Conservation (phyloP, 2,329 filamentous ascomycete genomes). For the Colletotrichum sojae region DNA sequence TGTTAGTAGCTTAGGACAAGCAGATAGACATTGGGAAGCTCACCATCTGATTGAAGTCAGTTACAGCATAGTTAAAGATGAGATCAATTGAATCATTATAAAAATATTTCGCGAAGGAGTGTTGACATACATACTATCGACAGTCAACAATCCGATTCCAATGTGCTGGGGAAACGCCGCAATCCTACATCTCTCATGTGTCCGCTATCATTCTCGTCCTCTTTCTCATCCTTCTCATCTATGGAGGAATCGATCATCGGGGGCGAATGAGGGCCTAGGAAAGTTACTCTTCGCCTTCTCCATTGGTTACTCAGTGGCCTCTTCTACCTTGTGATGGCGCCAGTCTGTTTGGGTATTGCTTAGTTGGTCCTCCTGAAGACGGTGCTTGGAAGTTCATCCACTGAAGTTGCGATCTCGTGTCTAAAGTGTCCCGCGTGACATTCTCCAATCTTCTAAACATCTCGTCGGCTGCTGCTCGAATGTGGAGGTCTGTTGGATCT, state of each 20-base stretch:
- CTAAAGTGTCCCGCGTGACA: fast-evolving
- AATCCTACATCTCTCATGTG: background rate
- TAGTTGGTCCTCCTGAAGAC: background rate
- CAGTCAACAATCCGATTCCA: background rate
- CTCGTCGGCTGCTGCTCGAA: background rate
- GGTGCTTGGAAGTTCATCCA: background rate
- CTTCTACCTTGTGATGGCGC: background rate
- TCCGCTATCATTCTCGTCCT: background rate
- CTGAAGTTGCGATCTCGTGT: background rate
- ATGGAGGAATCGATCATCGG: background rate
- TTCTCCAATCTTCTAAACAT: background rate
- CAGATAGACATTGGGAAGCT: no score
- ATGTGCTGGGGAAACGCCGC: background rate
- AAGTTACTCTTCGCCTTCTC: constrained; percentile 20
- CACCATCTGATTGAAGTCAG: no score
- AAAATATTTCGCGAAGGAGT: background rate
- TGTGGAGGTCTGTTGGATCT: background rate
- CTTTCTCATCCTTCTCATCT: fast-evolving
- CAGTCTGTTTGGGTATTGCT: background rate
- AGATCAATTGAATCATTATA: no score
- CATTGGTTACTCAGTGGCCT: background rate
- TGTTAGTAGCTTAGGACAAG: no score
- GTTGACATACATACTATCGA: background rate
- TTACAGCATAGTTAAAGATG: no score
- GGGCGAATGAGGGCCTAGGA: constrained; percentile 11